Evolutionary conservation across 1,284 basidiomycete species (phyloP).

Genomic region (Ustilago hordei): DNA sequence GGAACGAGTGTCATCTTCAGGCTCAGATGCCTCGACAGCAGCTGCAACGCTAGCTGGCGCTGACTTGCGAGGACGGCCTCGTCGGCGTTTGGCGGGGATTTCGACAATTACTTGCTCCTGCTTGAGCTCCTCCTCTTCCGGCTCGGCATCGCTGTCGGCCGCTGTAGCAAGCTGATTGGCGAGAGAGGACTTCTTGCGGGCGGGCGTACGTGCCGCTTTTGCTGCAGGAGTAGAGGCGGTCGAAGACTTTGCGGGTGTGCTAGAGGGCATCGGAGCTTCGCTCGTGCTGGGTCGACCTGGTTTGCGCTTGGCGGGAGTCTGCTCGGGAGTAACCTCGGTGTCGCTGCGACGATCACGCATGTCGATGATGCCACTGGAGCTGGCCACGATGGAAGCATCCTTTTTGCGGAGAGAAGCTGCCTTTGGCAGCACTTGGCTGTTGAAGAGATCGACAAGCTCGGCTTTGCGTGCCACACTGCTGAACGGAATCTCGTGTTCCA

Average conservation of each 20-base stretch:
- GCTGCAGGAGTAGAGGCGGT: neutral
- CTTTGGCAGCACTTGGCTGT: constrained; percentile 71
- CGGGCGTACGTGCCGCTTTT: constrained; percentile 21
- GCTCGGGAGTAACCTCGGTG: constrained; percentile 20
- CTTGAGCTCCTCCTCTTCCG: constrained; percentile 11
- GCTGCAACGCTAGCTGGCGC: constrained; percentile 20
- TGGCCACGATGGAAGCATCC: constrained; percentile 73
- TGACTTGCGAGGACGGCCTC: constrained; percentile 42
- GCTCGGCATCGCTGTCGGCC: constrained; percentile 30
- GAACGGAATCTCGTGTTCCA: constrained; percentile 83
- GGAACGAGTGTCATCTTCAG: constrained; percentile 70
- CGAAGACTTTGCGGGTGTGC: constrained; percentile 18
- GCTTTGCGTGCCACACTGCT: constrained; percentile 85
- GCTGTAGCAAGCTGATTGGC: constrained; percentile 18
- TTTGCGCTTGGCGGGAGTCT: constrained; percentile 46
- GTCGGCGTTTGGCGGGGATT: constrained; percentile 27
- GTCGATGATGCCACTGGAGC: constrained; percentile 71
- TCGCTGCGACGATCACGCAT: constrained; percentile 50
- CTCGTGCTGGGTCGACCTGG: constrained; percentile 45
- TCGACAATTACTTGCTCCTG: constrained; percentile 11
- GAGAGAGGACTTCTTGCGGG: constrained; percentile 38
- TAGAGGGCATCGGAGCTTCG: constrained; percentile 31
- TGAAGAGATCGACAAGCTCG: constrained; percentile 84
- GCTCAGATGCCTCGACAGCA: constrained; percentile 71
- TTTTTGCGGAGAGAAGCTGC: constrained; percentile 71